Evolutionary conservation across 352 stramenopile species (phyloP).

Genomic region (Elongisporangium anandrum): DNA sequence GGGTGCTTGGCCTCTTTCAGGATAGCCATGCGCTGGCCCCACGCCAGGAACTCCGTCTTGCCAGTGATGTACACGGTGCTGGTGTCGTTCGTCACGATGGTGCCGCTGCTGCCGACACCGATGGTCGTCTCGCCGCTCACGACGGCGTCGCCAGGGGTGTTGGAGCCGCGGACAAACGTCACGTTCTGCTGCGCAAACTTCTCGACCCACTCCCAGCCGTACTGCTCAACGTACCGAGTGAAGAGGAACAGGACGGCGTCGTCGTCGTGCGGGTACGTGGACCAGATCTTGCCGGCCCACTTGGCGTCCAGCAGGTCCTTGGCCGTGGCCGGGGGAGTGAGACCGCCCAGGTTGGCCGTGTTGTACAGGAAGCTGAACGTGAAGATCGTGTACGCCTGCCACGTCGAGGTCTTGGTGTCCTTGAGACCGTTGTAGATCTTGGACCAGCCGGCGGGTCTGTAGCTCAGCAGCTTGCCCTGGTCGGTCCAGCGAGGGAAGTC

Average conservation of each 20-base stretch:
- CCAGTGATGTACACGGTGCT: constrained; percentile 9
- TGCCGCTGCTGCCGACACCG: constrained; percentile 14
- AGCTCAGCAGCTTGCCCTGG: constrained; percentile 39
- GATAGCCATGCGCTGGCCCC: constrained; percentile 53
- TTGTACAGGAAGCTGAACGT: constrained; percentile 46
- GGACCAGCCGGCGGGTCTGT: constrained; percentile 50
- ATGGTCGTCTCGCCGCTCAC: constrained; percentile 20
- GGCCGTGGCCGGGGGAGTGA: constrained; percentile 14
- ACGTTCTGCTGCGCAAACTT: constrained; percentile 6
- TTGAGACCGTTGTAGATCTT: constrained; percentile 47
- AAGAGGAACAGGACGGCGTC: constrained; percentile 50
- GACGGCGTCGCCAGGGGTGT: constrained; percentile 1
- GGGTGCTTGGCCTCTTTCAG: constrained; percentile 48
- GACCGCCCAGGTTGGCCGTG: constrained; percentile 11
- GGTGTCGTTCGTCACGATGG: constrained; percentile 11
- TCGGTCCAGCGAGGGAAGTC: constrained; percentile 44
- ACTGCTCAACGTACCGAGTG: constrained; percentile 37
- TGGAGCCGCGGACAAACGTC: background rate
- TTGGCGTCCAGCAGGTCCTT: constrained; percentile 27
- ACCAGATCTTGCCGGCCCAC: constrained; percentile 35
- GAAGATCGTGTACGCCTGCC: constrained; percentile 32
- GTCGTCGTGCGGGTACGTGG: constrained; percentile 44
- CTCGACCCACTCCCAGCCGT: constrained; percentile 45
- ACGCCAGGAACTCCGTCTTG: constrained; percentile 32
- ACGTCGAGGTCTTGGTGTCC: constrained; percentile 13